Conservation (phyloP, 257 asterid genomes). For the Nicotiana benthamiana region DNA sequence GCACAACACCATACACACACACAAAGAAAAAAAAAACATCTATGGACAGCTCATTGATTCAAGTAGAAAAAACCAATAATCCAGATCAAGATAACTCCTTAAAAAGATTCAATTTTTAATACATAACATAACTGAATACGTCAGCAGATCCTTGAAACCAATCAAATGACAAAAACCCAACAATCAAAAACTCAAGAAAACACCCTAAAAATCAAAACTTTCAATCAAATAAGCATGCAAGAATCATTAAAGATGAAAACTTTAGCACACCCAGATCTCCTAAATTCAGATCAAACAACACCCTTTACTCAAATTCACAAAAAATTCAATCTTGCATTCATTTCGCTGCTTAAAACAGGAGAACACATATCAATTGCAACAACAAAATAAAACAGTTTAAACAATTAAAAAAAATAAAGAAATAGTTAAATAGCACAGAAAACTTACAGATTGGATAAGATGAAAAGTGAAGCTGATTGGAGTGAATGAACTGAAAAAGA, state of each 20-base stretch:
- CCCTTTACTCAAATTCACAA: constrained; percentile 23
- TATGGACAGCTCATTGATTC: constrained; percentile 22
- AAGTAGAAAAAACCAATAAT: not conserved
- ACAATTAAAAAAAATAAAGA: not conserved
- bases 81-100: constrained; percentile 10
- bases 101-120: constrained; percentile 21
- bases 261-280: constrained; percentile 44
- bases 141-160: constrained; percentile 3
- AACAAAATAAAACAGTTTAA: not conserved
- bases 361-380: too few species aligned
- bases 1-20: too few species aligned
- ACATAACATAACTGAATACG: too few species aligned
- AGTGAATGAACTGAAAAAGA: constrained; percentile 20
- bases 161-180: not conserved
- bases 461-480: constrained; percentile 29
- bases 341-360: not conserved
- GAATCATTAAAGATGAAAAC: constrained; percentile 14
- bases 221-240: constrained; percentile 30
- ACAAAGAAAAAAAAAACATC: not conserved
- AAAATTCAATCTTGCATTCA: constrained; percentile 37
- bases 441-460: constrained; percentile 70
- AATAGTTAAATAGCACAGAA: not conserved
- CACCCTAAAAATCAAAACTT: constrained; percentile 13
- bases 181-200: not conserved
- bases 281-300: constrained; percentile 53